Evolutionary conservation across 495 filamentous ascomycete genomes (phyloP).

Genomic region (Aspergillus campestris): DNA sequence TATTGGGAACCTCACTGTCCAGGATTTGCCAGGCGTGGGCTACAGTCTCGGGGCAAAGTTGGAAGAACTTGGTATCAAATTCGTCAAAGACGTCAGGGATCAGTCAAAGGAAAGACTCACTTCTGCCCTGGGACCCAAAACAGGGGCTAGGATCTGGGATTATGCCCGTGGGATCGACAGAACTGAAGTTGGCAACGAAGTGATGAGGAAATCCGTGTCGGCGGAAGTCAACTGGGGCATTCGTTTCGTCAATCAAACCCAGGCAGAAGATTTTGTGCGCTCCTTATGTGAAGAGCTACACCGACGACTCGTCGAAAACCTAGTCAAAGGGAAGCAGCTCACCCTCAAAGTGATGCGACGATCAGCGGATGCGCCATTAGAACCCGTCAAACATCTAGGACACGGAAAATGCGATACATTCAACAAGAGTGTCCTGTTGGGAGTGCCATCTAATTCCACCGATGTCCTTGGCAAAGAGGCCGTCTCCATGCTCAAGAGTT

Average conservation of each 20-base stretch:
- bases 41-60: conserved; percentile 75
- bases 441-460: conserved; percentile 67
- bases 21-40: conserved; percentile 80
- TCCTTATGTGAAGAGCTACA: conserved; percentile 77
- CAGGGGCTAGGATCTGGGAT: conserved; percentile 84
- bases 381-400: conserved; percentile 89
- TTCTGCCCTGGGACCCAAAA: conserved; percentile 75
- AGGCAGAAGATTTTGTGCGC: conserved; percentile 82
- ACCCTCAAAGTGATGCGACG: conserved; percentile 91
- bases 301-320: conserved; percentile 67
- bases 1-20: conserved; percentile 64
- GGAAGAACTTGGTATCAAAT: conserved; percentile 75
- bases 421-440: conserved; percentile 77
- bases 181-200: conserved; percentile 76
- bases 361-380: conserved; percentile 75
- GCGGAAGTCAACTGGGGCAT: conserved; percentile 99
- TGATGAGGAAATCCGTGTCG: conserved; percentile 78
- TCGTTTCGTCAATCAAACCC: conserved; percentile 78
- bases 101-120: conserved; percentile 65
- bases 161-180: conserved; percentile 85
- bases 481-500: conserved; percentile 71
- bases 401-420: conserved; percentile 92
- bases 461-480: conserved; percentile 70
- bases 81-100: conserved; percentile 72
- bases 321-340: conserved; percentile 77